Percentiles rank a stretch among this genome's conserved stretches.
phyloP scores from a whole-genome alignment of 2,329 filamentous ascomycete species.

The Aspergillus glaucus region DNA sequence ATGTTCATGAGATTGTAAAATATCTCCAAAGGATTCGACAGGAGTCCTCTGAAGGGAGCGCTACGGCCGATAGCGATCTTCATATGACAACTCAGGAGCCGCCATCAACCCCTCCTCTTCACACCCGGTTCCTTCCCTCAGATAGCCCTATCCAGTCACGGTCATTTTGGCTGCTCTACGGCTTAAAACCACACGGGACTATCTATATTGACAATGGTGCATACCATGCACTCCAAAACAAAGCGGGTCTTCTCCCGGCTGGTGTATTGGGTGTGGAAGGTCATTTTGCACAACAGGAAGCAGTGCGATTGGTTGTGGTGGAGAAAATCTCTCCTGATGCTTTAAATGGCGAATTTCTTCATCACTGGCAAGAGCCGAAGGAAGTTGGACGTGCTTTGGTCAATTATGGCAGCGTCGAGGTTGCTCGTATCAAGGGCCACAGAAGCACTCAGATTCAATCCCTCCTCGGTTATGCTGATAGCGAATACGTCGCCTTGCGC shows the following conservation, averaged over 20 bases:
- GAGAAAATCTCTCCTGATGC: slow-evolving; percentile 47
- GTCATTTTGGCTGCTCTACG: slow-evolving; percentile 95
- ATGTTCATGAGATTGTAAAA: slow-evolving; percentile 78
- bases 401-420: slow-evolving; percentile 85
- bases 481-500: slow-evolving; percentile 83
- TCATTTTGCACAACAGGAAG: slow-evolving; percentile 84
- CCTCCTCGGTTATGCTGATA: slow-evolving; percentile 84
- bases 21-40: slow-evolving; percentile 64
- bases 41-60: slow-evolving; percentile 14
- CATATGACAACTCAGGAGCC: slow-evolving; percentile 29
- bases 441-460: slow-evolving; percentile 74
- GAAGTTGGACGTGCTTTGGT: slow-evolving; percentile 87
- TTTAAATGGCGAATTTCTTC: slow-evolving; percentile 34
- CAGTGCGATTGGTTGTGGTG: slow-evolving; percentile 78
- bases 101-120: slow-evolving; percentile 57
- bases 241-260: slow-evolving; percentile 81
- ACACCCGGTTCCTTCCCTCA: slow-evolving; percentile 88
- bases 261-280: slow-evolving; percentile 89
- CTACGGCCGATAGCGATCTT: slow-evolving; percentile 9
- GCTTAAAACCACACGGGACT: slow-evolving; percentile 80
- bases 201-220: slow-evolving; percentile 92
- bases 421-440: slow-evolving; percentile 74
- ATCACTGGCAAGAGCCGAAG: slow-evolving; percentile 40
- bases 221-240: slow-evolving; percentile 68
- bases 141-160: slow-evolving; percentile 80